Evolutionary conservation across 768 basidiomycete species (phyloP), one percentile per base, ranked within the genome.

Genomic region (Collybia sordida): DNA sequence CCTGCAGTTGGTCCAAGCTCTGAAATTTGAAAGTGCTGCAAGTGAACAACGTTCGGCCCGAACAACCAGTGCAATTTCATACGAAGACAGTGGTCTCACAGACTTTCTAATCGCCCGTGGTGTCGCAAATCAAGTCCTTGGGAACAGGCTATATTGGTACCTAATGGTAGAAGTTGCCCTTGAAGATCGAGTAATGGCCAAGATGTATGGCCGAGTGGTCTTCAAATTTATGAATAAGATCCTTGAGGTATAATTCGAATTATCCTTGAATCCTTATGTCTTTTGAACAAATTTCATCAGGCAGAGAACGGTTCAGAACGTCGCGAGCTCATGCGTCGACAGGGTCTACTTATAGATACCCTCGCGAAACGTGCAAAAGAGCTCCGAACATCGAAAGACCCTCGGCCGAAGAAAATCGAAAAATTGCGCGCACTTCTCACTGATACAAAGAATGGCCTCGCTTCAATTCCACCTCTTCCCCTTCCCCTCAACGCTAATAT

Each of bases 361-460:
- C 76, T 99, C 2, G 90, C 89, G 0, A 86, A 87, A 52, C 84
- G 90, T 23, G 94, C 97, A 0, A 83, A 84, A 54, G 93, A 98
- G 52, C 75, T 98, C 1, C 85, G 93, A 21, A 84, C 79, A 5
- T 93, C 90, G 0, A 98, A 98, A 63, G 96, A 98, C 60, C 83
- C 90, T 3, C 82, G 96, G 6, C 93, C 92, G 9, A 98, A 96
- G 77, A 98, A 98, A 75, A 98, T 98, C 56, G 96, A 98, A 57
- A 95, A 94, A 60, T 76, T 99, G 6, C 87, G 90, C n/a, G 75
- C 86, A 0, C 81, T 86, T 57, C 79, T 99, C 42, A 80, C 81
- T 3, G 96, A 98, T 61, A 76, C 88, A 2, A 95, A 94, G 72
- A 88, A 90, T 60, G 84, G 81, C 31, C 80, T 98, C n/a, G 72